A percentile compares a stretch with the other conserved stretches of the same genome.
Conservation (phyloP, 805 yeast species). For the Kluyveromyces nonfermentans region DNA sequence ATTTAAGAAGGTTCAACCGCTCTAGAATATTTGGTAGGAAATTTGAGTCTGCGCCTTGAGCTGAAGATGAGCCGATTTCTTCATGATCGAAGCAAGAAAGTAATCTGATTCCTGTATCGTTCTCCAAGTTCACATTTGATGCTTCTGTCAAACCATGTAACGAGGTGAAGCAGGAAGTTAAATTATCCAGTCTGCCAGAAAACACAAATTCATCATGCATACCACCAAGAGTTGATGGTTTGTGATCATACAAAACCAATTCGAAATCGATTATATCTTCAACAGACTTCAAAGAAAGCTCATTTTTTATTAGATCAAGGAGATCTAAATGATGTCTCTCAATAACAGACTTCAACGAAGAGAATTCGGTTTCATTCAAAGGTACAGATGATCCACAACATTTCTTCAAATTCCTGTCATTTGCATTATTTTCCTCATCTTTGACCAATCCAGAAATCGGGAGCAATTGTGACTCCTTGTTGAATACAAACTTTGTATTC, state of each 20-base stretch:
- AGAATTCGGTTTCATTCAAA: slow-evolving; percentile 46
- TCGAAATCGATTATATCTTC: slow-evolving; percentile 80
- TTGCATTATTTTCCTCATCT: slow-evolving; percentile 16
- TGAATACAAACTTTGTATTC: slow-evolving; percentile 73
- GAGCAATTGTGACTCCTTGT: slow-evolving; percentile 74
- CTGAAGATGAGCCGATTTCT: slow-evolving; percentile 87
- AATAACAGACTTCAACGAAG: slow-evolving; percentile 53
- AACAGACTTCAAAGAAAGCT: slow-evolving; percentile 40
- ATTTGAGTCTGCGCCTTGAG: slow-evolving; percentile 95
- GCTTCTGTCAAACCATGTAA: slow-evolving; percentile 58
- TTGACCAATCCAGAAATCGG: slow-evolving; percentile 71
- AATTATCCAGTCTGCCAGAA: slow-evolving; percentile 85
- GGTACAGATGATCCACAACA: slow-evolving; percentile 42
- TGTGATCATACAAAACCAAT: slow-evolving; percentile 74
- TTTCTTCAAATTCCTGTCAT: slow-evolving; percentile 17
- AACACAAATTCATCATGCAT: slow-evolving; percentile 82
- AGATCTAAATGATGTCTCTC: slow-evolving; percentile 72
- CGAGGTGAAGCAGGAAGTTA: slow-evolving; percentile 79
- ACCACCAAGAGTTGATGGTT: slow-evolving; percentile 79
- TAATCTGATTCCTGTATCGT: slow-evolving; percentile 54
- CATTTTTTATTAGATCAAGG: slow-evolving; percentile 58
- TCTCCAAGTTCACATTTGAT: slow-evolving; percentile 32
- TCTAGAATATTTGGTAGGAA: slow-evolving; percentile 71
- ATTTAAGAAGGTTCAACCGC: slow-evolving; percentile 47
- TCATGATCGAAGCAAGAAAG: slow-evolving; percentile 90